Percentiles rank a stretch among this genome's conserved stretches.
Conservation (phyloP, 176 grass and related monocot species). For the Melocanna baccifera region DNA sequence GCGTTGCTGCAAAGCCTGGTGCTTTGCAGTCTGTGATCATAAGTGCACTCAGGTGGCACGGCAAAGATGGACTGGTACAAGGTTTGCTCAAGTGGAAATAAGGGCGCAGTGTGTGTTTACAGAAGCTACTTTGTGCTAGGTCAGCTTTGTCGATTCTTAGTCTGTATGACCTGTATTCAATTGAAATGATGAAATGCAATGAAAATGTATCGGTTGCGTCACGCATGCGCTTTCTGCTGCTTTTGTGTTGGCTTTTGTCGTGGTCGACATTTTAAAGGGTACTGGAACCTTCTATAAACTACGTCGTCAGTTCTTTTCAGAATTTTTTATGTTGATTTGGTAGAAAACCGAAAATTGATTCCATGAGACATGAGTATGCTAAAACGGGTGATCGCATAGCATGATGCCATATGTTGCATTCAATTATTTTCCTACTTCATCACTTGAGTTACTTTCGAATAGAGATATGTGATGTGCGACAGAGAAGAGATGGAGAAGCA, state of each 20-base stretch:
- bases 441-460: neutral
- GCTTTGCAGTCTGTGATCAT: conserved; percentile 38
- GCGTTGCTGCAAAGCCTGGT: conserved; percentile 22
- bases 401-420: too few species aligned
- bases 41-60: conserved; percentile 30
- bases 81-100: conserved; percentile 25
- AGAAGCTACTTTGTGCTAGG: conserved; percentile 27
- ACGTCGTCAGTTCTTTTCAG: too few species aligned
- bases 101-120: neutral
- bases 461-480: neutral
- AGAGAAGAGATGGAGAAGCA: neutral
- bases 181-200: conserved; percentile 39
- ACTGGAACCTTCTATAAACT: too few species aligned
- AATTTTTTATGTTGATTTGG: too few species aligned
- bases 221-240: neutral
- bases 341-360: too few species aligned
- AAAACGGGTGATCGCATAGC: too few species aligned
- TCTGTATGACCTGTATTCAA: conserved; percentile 46
- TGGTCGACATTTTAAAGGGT: too few species aligned
- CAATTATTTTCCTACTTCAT: neutral
- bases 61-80: conserved; percentile 12
- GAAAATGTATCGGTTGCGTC: conserved; percentile 32
- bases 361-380: too few species aligned
- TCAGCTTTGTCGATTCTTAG: conserved; percentile 28
- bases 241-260: neutral